These are phyloP conservation scores for Plasmodium knowlesi DNA, from an alignment of 169 alveolate species.

Conservation along the genomic window DNA sequence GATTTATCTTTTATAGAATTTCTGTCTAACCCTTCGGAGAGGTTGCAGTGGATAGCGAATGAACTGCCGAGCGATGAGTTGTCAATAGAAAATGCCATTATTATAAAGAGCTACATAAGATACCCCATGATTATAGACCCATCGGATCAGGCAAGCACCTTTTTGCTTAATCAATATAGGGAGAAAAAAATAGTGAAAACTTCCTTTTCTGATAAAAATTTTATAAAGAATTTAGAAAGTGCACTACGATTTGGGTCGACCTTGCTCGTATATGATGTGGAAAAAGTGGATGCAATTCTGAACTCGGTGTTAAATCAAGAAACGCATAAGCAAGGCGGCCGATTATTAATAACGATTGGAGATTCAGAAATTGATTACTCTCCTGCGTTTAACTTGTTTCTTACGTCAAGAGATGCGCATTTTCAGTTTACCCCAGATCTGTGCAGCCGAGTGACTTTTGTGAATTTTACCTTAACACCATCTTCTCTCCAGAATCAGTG, in stretches of 20 bases:
- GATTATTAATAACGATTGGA: conserved; percentile 96
- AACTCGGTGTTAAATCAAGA: conserved; percentile 94
- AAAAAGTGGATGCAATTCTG: conserved; percentile 88
- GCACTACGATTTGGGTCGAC: conserved; percentile 97
- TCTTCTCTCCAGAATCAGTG: conserved; percentile 94
- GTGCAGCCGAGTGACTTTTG: conserved; percentile 97
- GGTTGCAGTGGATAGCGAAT: conserved; percentile 88
- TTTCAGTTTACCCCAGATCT: conserved; percentile 97
- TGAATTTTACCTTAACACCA: conserved; percentile 97
- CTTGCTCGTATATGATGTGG: conserved; percentile 95
- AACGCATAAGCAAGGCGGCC: conserved; percentile 96
- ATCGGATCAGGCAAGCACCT: conserved; percentile 90
- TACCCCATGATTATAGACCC: conserved; percentile 98
- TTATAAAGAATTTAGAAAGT: conserved; percentile 93
- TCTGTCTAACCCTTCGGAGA: conserved; percentile 95
- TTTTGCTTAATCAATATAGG: conserved; percentile 85
- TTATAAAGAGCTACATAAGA: conserved; percentile 91
- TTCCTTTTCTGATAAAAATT: conserved; percentile 88
- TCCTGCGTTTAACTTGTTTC: conserved; percentile 93
- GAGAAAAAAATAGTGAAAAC: conserved; percentile 91
- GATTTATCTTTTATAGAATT: conserved; percentile 94
- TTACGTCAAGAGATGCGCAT: conserved; percentile 95
- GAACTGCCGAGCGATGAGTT: conserved; percentile 97
- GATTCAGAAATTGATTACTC: conserved; percentile 97
- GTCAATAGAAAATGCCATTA: conserved; percentile 96